Evolutionary conservation across 495 filamentous ascomycete genomes (phyloP), one percentile per base, ranked within the genome.

Genomic region (Xylaria castorea): DNA sequence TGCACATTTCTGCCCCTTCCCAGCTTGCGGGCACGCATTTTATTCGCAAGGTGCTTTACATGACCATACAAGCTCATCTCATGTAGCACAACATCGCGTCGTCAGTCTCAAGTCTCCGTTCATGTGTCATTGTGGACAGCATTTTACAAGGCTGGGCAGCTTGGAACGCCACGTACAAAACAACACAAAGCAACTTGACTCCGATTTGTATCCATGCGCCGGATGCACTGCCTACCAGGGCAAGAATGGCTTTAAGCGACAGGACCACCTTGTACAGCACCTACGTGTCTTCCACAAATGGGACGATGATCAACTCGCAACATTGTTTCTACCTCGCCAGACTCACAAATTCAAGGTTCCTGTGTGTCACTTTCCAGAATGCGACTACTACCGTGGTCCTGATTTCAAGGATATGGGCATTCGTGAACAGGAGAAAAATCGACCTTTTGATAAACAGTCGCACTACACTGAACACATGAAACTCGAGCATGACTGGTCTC

Each of bases 361-460:
- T n/a, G 22, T 27, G 22, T 53, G 50, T 53, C 50, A 53, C 50
- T 53, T 53, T 9, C 50, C n/a, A 53, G 50, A 53, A 53, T 53
- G 50, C 22, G 50, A 53, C 3, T 27, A 53, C 50, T 53, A 53
- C 50, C 50, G 50, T 9, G 50, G 1, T 14, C 50, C 50, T 53
- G 3, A 2, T 53, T 53, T 53, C 22, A 27, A 27, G 50, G 22
- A 53, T 14, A 27, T 27, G 50, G 50, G 50, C 11, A n/a, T 53
- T 27, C 50, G 22, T 1, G 50, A 53, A 53, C 50, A 27, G 22
- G 22, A 25, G 22, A 16, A 12, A 22, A 53, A 53, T 27, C 50
- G 50, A 27, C 50, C 50, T 3, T 53, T 53, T 53, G 50, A 53
- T 53, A 53, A 25, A 5, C 50, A 53, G 50, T 53, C 50, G 50